Evolutionary conservation across 176 grass and related monocot genomes (phyloP), one percentile per base, ranked within the genome.

Genomic region (Metroxylon sagu): DNA sequence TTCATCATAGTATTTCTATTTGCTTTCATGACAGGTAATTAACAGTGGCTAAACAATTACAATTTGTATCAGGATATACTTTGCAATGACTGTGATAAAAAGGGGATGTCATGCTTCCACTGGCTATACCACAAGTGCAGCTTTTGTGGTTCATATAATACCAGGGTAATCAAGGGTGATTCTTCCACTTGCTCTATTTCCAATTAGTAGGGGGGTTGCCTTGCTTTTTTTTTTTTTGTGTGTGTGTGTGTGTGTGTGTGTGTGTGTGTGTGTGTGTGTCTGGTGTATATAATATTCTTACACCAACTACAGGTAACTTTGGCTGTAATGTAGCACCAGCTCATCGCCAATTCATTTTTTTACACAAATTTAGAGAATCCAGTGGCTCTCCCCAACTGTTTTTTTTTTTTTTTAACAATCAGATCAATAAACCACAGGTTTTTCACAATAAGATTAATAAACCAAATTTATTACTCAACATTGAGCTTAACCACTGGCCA

Each of bases 71-170:
- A 95, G 90, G 90, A 89, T 67, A 86, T 89, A 73, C 82, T 95
- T 19, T 95, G 90, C 19, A 89, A 95, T 19, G 90, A 95, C 50
- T 95, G 90, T 12, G 83, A 77, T 14, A 86, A 77, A 15, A 95
- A 86, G 74, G 90, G 90, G 3, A 72, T 28, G 31, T 81, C 82
- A 7, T 67, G 77, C 4, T 95, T 95, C 56, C 90, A 95, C 25
- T 95, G 90, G 85, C 55, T 95, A 6, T 95, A 95, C 26, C 90
- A 95, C 55, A 95, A 95, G 53, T 95, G 90, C 6, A 21, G 56
- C 52, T 80, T 64, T 10, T 95, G 90, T 51, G 70, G 85, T 52
- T 95, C 90, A 0, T 95, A 95, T 19, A 95, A 89, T 52, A 95
- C 90, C 5, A 74, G 90, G 59, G 82, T 95, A 4, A 89, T 95